These are phyloP conservation scores for Aciculosporium take DNA, from an alignment of 2,329 filamentous ascomycete genomes.

Conservation along the genomic window DNA sequence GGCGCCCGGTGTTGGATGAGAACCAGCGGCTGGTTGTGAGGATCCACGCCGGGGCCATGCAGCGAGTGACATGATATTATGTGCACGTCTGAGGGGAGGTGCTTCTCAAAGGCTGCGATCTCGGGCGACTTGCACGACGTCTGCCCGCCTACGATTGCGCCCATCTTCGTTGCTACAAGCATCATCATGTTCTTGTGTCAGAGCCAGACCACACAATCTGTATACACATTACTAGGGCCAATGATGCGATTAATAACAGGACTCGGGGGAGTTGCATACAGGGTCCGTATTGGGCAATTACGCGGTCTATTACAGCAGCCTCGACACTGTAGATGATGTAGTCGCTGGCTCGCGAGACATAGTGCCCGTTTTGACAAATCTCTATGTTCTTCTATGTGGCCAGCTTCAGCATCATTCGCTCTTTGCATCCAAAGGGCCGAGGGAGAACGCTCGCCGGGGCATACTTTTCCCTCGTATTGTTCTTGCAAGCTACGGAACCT, in stretches of 20 bases:
- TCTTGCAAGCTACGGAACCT: conserved; percentile 67
- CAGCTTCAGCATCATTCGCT: conserved; percentile 32
- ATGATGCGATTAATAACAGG: background rate
- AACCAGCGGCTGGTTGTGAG: conserved; percentile 79
- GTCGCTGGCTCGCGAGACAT: conserved; percentile 91
- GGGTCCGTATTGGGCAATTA: conserved; percentile 80
- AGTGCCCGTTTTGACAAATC: conserved; percentile 86
- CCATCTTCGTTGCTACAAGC: conserved; percentile 73
- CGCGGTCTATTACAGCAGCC: conserved; percentile 73
- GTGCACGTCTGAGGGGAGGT: conserved; percentile 77
- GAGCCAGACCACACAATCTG: conserved; percentile 2
- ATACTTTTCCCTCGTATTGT: conserved; percentile 81
- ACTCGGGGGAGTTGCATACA: conserved; percentile 41
- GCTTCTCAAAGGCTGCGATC: conserved; percentile 79
- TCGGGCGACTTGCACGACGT: conserved; percentile 97
- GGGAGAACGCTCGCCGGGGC: conserved; percentile 13
- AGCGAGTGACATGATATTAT: conserved; percentile 95
- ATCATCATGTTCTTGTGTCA: conserved; percentile 3
- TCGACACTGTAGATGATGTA: conserved; percentile 99
- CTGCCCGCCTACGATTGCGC: conserved; percentile 91
- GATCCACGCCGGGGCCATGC: conserved; percentile 82
- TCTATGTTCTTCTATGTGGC: conserved; percentile 54
- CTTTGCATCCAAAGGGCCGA: conserved; percentile 9
- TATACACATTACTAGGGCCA: too few relatives aligned
- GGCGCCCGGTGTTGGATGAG: conserved; percentile 87